Percentiles rank a stretch among this genome's conserved stretches.
Evolutionary conservation across 306 rosid species (phyloP).

Genomic region (Oxytropis ochrocephala): DNA sequence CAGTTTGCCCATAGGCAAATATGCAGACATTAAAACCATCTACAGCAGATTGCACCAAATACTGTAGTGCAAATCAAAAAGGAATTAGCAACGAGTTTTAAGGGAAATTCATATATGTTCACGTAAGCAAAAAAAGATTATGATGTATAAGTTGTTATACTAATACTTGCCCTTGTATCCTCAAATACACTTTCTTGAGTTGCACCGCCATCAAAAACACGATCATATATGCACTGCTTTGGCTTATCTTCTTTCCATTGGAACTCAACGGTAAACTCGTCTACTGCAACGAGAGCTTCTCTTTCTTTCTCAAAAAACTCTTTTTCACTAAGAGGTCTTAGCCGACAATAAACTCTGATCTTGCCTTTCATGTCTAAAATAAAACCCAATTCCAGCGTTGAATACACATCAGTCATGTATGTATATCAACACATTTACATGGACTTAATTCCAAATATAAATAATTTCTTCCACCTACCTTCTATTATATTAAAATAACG

Average conservation of each 20-base stretch:
- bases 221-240: conserved; percentile 74
- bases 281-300: conserved; percentile 36
- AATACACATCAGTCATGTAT: neutral
- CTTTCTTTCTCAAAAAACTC: conserved; percentile 56
- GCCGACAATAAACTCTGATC: conserved; percentile 90
- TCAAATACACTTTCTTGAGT: conserved; percentile 83
- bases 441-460: neutral
- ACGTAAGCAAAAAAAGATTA: neutral
- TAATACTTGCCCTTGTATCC: conserved; percentile 75
- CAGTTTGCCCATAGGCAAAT: conserved; percentile 99
- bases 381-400: conserved; percentile 9
- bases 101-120: neutral
- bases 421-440: neutral
- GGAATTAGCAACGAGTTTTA: neutral
- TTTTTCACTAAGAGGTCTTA: conserved; percentile 71
- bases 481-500: conserved; percentile 89
- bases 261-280: conserved; percentile 89
- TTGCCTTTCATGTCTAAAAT: conserved; percentile 95
- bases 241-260: conserved; percentile 84
- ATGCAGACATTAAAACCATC: conserved; percentile 96
- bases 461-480: conserved; percentile 38
- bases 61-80: conserved; percentile 46
- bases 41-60: conserved; percentile 87
- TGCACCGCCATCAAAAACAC: conserved; percentile 64
- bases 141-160: neutral